Conservation (phyloP, 2,329 filamentous ascomycete species). For the Boeremia lycopersici region DNA sequence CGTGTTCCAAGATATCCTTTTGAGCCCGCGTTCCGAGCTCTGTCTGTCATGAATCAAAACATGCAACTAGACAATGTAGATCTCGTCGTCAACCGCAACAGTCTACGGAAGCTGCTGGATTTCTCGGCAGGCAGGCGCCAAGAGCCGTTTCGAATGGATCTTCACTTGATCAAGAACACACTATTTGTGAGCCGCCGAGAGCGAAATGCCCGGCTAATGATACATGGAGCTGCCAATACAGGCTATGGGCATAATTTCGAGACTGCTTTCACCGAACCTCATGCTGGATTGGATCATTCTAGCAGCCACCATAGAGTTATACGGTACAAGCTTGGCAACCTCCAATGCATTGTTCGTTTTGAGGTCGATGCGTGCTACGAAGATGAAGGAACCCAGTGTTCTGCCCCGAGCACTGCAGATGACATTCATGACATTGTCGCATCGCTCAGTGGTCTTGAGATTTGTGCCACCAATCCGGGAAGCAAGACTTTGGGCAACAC, state of each 20-base stretch:
- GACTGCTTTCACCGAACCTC: conserved; percentile 28
- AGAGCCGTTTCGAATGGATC: conserved; percentile 40
- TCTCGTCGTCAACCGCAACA: conserved; percentile 28
- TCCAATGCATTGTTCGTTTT: conserved; percentile 25
- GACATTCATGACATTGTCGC: background rate
- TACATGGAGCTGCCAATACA: conserved; percentile 17
- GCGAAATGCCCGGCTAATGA: conserved; percentile 18
- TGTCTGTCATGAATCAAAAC: conserved; percentile 21
- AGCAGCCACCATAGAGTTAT: conserved; percentile 28
- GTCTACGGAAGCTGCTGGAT: conserved; percentile 25
- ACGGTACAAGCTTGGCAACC: conserved; percentile 22
- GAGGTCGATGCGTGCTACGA: conserved; percentile 31
- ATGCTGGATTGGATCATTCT: conserved; percentile 22
- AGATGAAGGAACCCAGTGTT: conserved; percentile 1
- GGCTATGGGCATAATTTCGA: conserved; percentile 45
- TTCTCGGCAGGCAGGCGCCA: conserved; percentile 24
- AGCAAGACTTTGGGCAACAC: background rate
- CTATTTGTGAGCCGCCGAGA: conserved; percentile 44
- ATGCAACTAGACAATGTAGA: conserved; percentile 20
- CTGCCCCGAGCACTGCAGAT: background rate
- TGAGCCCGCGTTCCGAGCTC: conserved; percentile 28
- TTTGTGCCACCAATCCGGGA: background rate
- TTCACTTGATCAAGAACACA: conserved; percentile 41
- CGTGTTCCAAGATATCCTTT: conserved; percentile 37
- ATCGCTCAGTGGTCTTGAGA: background rate